A percentile compares a stretch with the other conserved stretches of the same genome.
These are phyloP conservation scores for Heliamphora pulchella DNA, from an alignment of 179 eudicot species.

Conservation along the genomic window DNA sequence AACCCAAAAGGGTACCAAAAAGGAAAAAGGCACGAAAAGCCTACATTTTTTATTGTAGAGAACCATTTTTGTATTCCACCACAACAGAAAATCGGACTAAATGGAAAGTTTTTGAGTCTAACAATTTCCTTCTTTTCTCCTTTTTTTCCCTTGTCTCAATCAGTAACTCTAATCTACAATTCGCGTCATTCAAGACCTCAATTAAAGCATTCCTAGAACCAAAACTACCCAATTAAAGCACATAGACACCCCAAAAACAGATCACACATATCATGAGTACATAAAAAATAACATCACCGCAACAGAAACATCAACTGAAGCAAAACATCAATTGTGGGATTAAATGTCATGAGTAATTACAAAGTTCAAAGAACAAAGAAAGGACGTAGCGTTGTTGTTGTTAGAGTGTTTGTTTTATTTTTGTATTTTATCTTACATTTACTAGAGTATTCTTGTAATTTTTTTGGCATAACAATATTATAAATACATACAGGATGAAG, in stretches of 20 bases:
- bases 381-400: no score
- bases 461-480: no score
- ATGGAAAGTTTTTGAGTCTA: no score
- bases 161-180: constrained; percentile 4
- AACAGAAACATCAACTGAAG: constrained; percentile 4
- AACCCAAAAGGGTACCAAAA: background rate
- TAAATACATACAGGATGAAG: no score
- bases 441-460: no score
- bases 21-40: background rate
- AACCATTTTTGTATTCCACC: background rate
- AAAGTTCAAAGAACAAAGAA: constrained; percentile 5
- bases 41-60: background rate
- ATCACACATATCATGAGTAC: no score
- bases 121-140: background rate
- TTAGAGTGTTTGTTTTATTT: no score
- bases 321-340: background rate
- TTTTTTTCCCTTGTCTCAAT: background rate
- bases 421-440: no score
- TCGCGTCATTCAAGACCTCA: background rate
- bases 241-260: no score
- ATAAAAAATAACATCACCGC: no score
- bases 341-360: background rate
- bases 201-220: background rate
- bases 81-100: no score
- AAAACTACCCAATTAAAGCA: background rate